Evolutionary conservation across 495 filamentous ascomycete species (phyloP), one percentile per base, ranked within the genome.

Genomic region (Penicillium salamii): DNA sequence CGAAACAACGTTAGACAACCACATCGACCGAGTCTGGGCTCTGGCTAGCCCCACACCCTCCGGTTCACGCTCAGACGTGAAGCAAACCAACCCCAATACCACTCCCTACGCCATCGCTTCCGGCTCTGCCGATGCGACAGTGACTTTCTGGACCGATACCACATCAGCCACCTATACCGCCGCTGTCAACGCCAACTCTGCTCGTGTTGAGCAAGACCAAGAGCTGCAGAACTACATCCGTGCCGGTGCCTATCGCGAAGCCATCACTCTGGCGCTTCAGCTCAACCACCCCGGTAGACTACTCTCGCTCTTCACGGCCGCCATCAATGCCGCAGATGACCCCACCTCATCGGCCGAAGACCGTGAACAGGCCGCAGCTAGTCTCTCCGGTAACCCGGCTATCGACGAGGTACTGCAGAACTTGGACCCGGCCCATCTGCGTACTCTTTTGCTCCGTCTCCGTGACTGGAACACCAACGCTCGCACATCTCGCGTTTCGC

Each of bases 391-490:
- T 18, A 64, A 89, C 37, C 76, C 75, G 21, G 85, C 85, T 12
- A 92, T 97, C 18, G 95, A 97, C 52, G 80, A 89, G 35, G 90
- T 96, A 0, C 75, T 99, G 11, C 81, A 75, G 19, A 77, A 68
- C n/a, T 78, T 99, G 1, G 85, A 82, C 11, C 83, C 95, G 50
- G 84, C 88, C 46, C 91, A 97, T 57, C 78, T 99, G 12, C 89
- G 85, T 57, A 73, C 76, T 7, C 78, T 99, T 13, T 78, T 99
- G 7, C 71, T 88, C 15, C 74, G 93, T 29, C 62, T 97, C 37
- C 75, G 95, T 21, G 92, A 97, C 69, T 97, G 93, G 93, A 97
- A 97, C 62, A 95, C 93, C 14, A 97, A 95, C 52, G 91, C 88
- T 0, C 77, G 89, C 48, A 93, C 88, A n/a, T 84, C 90, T 7